A percentile compares a stretch with the other conserved stretches of the same genome.
Evolutionary conservation across 2,329 filamentous ascomycete species (phyloP).

Genomic region (Phaeoacremonium minimum): DNA sequence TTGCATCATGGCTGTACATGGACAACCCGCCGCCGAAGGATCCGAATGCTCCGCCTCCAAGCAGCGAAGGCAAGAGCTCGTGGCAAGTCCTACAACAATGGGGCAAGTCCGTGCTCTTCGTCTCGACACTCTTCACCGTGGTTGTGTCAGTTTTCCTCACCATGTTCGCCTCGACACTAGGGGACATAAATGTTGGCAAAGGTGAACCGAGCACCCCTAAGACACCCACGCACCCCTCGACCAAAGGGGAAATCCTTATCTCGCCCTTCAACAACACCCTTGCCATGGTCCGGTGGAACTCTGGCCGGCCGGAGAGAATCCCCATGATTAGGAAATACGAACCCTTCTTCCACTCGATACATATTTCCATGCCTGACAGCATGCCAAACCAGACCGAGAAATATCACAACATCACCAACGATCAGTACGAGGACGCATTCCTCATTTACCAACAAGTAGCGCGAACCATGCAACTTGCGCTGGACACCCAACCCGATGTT

Average conservation of each 20-base stretch:
- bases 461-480: conserved; percentile 22
- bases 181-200: conserved; percentile 12
- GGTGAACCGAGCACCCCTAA: background rate
- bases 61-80: conserved; percentile 8
- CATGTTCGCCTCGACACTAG: conserved; percentile 11
- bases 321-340: conserved; percentile 19
- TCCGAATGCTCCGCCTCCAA: conserved; percentile 4
- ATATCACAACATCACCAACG: conserved; percentile 20
- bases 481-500: conserved; percentile 20
- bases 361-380: conserved; percentile 18
- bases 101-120: conserved; percentile 4
- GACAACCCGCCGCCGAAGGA: conserved; percentile 19
- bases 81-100: background rate
- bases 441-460: conserved; percentile 18
- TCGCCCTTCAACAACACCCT: conserved; percentile 22
- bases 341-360: conserved; percentile 23
- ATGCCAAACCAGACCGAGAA: background rate
- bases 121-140: conserved; percentile 11
- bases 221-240: background rate
- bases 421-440: conserved; percentile 15
- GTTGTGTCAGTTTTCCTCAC: conserved; percentile 14
- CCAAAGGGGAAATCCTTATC: conserved; percentile 6
- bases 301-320: conserved; percentile 17
- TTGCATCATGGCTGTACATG: conserved; percentile 25
- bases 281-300: conserved; percentile 22